A percentile compares a stretch with the other conserved stretches of the same genome.
These are phyloP conservation scores for Pisolithus microcarpus DNA, from an alignment of 768 basidiomycete species.

Conservation along the genomic window DNA sequence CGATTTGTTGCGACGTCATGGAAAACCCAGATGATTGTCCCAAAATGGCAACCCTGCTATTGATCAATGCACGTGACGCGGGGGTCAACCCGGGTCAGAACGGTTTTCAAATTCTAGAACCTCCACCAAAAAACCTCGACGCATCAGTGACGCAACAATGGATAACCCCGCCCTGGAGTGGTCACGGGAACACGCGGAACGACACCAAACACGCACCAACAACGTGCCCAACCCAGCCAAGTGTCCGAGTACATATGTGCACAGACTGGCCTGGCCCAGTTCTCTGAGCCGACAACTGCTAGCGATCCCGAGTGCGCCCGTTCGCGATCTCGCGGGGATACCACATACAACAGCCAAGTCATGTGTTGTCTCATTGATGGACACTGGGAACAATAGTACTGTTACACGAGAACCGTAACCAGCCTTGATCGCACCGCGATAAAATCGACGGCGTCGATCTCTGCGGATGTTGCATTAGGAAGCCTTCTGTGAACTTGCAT, in stretches of 20 bases:
- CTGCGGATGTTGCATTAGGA: neutral
- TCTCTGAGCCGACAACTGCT: constrained; percentile 6
- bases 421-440: neutral
- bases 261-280: neutral
- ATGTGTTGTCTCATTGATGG: neutral
- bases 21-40: constrained; percentile 18
- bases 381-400: neutral
- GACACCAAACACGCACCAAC: neutral
- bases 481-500: neutral
- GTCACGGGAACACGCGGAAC: neutral
- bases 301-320: neutral
- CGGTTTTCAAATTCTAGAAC: neutral
- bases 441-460: neutral
- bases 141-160: neutral
- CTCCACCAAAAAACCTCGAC: neutral
- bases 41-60: constrained; percentile 16
- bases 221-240: neutral
- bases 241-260: too few relatives aligned
- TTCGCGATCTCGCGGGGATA: neutral
- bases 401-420: neutral
- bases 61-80: constrained; percentile 19
- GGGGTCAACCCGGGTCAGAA: neutral
- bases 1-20: constrained; percentile 6
- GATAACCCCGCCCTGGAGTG: neutral
- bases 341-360: constrained; percentile 9